Base-by-base conservation (phyloP, 2,329 filamentous ascomycete species). In the Diaporthe vaccinii region DNA sequence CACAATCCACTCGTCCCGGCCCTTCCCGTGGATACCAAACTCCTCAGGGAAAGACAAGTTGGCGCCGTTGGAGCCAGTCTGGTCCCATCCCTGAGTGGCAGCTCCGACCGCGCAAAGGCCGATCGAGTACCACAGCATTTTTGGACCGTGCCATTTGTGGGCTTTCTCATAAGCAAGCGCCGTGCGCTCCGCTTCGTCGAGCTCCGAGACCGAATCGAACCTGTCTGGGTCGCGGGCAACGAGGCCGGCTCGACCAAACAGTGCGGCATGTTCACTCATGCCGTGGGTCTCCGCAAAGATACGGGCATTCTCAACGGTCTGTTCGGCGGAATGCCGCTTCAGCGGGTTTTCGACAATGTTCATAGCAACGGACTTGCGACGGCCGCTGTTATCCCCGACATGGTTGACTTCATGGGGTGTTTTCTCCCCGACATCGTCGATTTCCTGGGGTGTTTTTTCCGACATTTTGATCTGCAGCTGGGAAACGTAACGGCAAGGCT, bases 231-330 rank as follows among this genome's bases (percentile, higher is more conserved):
- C 91, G 81, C 94, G 93, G 3, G 94, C 94, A 25, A 95, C 89
- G 15, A 96, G 86, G 4, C 94, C 94, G 46, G 93, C 94, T 79
- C 92, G 93, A 70, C 89, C 87, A 70, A 95, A 87, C 22, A 93
- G 80, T 4, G 85, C 84, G 4, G 91, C 83, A 78, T 93, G 87
- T 72, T 93, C 89, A 2, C 85, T 82, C 36, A 95, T 86, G 34
- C 87, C 87, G 78, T 93, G 89, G 57, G 88, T 84, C 20, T 85
- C 84, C 53, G 91, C 92, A 79, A 94, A 94, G n/a, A 86, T 85
- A 70, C 91, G 87, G 44, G 92, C 92, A 70, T 91, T 85, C 51
- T 81, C 80, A 73, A 91, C 82, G 10, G 92, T 86, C 77, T 84
- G 82, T 61, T 83, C 86, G 77, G 81, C 83, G 17, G 90, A 67